Conservation (phyloP, 2,329 filamentous ascomycete species). For the Trichoderma sp. region DNA sequence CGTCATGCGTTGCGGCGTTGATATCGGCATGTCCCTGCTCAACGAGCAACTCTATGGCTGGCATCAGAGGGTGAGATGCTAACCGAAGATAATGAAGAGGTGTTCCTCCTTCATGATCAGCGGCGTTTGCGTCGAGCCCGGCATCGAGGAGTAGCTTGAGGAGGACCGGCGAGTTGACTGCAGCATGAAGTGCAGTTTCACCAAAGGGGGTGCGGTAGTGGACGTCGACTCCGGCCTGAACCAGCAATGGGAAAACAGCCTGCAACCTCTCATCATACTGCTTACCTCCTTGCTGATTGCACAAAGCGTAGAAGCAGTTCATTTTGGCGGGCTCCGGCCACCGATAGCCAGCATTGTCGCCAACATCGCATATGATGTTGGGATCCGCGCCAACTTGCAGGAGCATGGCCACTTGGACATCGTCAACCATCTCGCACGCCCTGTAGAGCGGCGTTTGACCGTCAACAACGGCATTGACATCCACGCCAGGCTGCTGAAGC, state of each 20-base stretch:
- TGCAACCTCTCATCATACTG: background rate
- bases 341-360: too few species aligned
- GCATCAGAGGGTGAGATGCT: background rate
- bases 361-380: slow-evolving; percentile 30
- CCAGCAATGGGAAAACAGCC: slow-evolving; percentile 30
- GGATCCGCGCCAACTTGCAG: slow-evolving; percentile 40
- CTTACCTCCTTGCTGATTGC: background rate
- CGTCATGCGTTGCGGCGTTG: slow-evolving; percentile 31
- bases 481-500: slow-evolving; percentile 37
- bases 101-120: slow-evolving; percentile 28
- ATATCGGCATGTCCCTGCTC: slow-evolving; percentile 34
- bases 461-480: slow-evolving; percentile 37
- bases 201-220: slow-evolving; percentile 30
- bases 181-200: slow-evolving; percentile 32
- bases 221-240: slow-evolving; percentile 34
- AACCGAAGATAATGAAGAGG: slow-evolving; percentile 29
- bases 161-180: slow-evolving; percentile 17
- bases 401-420: slow-evolving; percentile 33
- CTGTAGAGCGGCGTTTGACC: slow-evolving; percentile 34
- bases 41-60: slow-evolving; percentile 34
- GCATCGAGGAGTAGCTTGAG: slow-evolving; percentile 32
- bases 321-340: background rate
- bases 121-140: slow-evolving; percentile 34
- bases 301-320: slow-evolving; percentile 30
- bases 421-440: slow-evolving; percentile 21